phyloP scores from a whole-genome alignment of 768 basidiomycete genomes.

The Mycena floridula region DNA sequence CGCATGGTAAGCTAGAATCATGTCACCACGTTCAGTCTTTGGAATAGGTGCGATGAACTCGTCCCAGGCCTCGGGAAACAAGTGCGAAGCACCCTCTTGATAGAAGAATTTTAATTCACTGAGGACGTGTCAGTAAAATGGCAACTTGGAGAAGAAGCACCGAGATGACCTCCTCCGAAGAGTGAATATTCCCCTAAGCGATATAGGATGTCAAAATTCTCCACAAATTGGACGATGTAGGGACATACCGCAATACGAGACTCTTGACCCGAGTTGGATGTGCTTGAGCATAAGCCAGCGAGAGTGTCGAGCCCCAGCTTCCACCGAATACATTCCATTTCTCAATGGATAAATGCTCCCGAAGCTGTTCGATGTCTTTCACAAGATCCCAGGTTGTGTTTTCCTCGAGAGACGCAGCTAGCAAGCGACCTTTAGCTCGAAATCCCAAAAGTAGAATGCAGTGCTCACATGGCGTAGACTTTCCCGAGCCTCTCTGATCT shows the following conservation, averaged over 20 bases:
- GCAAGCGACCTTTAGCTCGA: neutral
- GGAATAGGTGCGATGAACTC: constrained; percentile 80
- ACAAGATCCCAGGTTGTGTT: constrained; percentile 96
- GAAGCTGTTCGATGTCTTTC: constrained; percentile 79
- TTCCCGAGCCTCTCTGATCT: constrained; percentile 87
- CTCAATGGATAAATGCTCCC: constrained; percentile 68
- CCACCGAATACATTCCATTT: constrained; percentile 96
- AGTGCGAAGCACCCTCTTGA: constrained; percentile 74
- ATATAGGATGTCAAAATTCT: neutral
- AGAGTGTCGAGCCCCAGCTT: constrained; percentile 89
- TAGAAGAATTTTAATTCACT: constrained; percentile 91
- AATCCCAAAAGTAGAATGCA: neutral
- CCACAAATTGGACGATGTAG: neutral
- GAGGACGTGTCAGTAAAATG: neutral
- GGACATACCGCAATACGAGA: constrained; percentile 63
- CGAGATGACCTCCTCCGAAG: constrained; percentile 62
- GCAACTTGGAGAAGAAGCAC: neutral
- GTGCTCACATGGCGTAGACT: constrained; percentile 64
- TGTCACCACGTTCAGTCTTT: constrained; percentile 68
- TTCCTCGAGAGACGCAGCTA: constrained; percentile 68
- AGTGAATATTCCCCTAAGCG: constrained; percentile 77
- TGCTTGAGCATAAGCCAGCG: constrained; percentile 82
- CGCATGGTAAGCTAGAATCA: constrained; percentile 79
- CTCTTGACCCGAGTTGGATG: constrained; percentile 79
- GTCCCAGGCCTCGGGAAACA: constrained; percentile 91